Percentiles rank a stretch among this genome's conserved stretches.
Conservation (phyloP, 208 protist species). For the Angomonas desouzai region DNA sequence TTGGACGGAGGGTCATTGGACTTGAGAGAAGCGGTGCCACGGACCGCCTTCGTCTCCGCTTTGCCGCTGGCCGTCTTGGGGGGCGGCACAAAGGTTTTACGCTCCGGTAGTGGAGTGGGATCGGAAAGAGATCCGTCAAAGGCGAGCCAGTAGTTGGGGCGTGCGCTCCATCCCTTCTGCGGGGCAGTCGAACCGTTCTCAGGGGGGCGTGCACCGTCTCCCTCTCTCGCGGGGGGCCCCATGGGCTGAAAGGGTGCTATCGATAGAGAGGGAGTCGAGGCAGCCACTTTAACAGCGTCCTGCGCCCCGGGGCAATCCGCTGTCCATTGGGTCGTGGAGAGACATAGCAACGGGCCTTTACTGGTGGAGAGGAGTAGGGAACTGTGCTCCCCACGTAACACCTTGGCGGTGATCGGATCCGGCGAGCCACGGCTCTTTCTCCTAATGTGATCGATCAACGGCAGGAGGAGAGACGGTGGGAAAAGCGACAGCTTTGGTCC, state of each 20-base stretch:
- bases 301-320: no score
- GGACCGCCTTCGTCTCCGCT: no score
- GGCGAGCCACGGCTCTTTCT: neutral
- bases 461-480: neutral
- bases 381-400: neutral
- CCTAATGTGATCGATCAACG: neutral
- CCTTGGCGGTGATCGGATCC: neutral
- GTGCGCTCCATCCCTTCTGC: neutral
- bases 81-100: no score
- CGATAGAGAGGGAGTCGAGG: no score
- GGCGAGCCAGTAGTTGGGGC: neutral
- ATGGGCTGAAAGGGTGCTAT: no score
- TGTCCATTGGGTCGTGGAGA: neutral
- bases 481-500: slow-evolving; percentile 1
- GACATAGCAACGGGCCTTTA: neutral
- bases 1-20: no score
- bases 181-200: no score
- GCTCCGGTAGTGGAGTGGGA: neutral
- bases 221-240: no score
- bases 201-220: no score
- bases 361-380: neutral
- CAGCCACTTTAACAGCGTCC: no score
- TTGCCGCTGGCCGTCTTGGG: no score
- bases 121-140: neutral
- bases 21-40: no score